Conservation (phyloP, 2,329 filamentous ascomycete genomes). For the Rutstroemia sp. region DNA sequence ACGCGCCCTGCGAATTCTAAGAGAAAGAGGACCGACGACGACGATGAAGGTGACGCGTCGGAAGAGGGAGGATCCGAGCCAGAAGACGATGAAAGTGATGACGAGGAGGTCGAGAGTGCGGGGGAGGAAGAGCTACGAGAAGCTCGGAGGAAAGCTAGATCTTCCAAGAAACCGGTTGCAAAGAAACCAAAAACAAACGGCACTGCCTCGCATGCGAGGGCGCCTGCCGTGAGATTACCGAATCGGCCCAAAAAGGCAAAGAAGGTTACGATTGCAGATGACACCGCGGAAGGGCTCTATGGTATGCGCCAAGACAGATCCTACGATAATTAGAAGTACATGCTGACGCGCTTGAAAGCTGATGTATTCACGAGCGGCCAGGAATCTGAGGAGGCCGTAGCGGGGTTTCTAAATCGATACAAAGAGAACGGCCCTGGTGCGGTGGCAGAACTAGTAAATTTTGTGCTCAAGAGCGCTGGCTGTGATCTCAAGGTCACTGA, state of each 20-base stretch:
- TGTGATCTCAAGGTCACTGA: conserved; percentile 71
- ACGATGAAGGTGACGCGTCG: conserved; percentile 41
- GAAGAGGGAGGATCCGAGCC: conserved; percentile 42
- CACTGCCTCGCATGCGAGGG: conserved; percentile 45
- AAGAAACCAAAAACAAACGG: conserved; percentile 62
- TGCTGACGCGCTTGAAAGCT: conserved; percentile 36
- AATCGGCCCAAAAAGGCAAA: conserved; percentile 27
- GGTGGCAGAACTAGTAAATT: conserved; percentile 58
- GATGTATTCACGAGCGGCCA: conserved; percentile 57
- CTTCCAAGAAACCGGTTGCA: conserved; percentile 46
- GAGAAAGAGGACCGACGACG: conserved; percentile 45
- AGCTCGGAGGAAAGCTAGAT: conserved; percentile 33
- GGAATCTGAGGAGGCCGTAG: conserved; percentile 47
- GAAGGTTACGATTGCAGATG: conserved; percentile 40
- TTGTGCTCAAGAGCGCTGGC: conserved; percentile 64
- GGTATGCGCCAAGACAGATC: conserved; percentile 17
- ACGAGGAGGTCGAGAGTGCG: conserved; percentile 36
- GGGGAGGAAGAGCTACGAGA: conserved; percentile 40
- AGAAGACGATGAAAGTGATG: conserved; percentile 33
- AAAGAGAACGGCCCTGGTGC: conserved; percentile 45
- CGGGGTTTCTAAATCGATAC: conserved; percentile 54
- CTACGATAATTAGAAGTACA: neutral
- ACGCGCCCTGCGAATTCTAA: conserved; percentile 39
- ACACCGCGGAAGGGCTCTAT: conserved; percentile 23
- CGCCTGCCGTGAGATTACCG: conserved; percentile 39